Conservation (phyloP, 2,329 filamentous ascomycete species). For the Aspergillus costaricaensis region DNA sequence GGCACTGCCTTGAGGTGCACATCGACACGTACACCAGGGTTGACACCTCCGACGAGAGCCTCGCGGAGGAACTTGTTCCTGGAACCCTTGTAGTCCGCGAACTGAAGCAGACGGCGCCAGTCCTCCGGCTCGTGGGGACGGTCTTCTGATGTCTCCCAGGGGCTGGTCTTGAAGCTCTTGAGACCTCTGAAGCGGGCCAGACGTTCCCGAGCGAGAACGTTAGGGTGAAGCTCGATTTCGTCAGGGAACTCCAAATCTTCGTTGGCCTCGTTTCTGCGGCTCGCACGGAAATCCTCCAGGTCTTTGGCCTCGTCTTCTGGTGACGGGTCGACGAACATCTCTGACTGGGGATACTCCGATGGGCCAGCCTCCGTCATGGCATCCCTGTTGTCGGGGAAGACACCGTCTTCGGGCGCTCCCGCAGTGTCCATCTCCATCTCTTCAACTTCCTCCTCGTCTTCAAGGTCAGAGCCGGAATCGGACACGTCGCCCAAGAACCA, state of each 20-base stretch:
- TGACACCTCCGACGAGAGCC: constrained; percentile 83
- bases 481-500: constrained; percentile 88
- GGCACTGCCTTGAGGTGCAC: constrained; percentile 70
- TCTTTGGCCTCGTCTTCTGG: constrained; percentile 83
- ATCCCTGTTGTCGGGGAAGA: constrained; percentile 58
- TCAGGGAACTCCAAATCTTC: constrained; percentile 96
- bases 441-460: constrained; percentile 64
- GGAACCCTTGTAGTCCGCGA: constrained; percentile 86
- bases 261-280: constrained; percentile 76
- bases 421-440: constrained; percentile 57
- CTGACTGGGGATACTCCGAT: constrained; percentile 90
- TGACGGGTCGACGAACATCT: constrained; percentile 79
- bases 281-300: constrained; percentile 76
- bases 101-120: constrained; percentile 80
- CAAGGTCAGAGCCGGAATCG: constrained; percentile 81
- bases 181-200: constrained; percentile 84
- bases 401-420: constrained; percentile 77
- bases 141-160: constrained; percentile 89
- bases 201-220: constrained; percentile 81
- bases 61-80: constrained; percentile 76
- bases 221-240: constrained; percentile 90
- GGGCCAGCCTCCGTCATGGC: constrained; percentile 73
- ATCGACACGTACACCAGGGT: constrained; percentile 78
- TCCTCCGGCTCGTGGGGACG: constrained; percentile 83
- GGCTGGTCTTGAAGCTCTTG: constrained; percentile 84